Evolutionary conservation across 2,329 filamentous ascomycete species (phyloP), one percentile per base, ranked within the genome.

Genomic region (Passalora sequoiae): DNA sequence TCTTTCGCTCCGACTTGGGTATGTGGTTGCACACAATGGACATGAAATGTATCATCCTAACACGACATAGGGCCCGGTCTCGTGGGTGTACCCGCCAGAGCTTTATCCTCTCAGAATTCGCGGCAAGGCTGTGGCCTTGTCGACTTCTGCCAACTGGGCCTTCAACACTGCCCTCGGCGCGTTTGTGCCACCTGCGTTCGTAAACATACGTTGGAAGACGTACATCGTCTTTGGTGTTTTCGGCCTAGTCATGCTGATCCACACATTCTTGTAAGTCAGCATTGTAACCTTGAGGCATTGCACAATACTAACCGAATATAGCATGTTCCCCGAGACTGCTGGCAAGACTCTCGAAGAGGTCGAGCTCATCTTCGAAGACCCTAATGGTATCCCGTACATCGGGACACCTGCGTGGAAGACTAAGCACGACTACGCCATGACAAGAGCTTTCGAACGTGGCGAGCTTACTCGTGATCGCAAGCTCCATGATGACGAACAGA

Each of bases 291-390:
- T 76, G 25, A 7, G 25, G 16, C 38, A 29, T 61, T 86, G 36
- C 83, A 87, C 60, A 78, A 84, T 56, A 75, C 7, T n/a, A 28
- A 7, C 25, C 17, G 29, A 31, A 13, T 78, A 59, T 69, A 87
- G n/a, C 50, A 64, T 72, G 9, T 78, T 77, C 54, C 82, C 82
- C 0, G 77, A 87, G 66, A 88, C 84, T 1, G 77, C 80, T 33
- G 83, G 83, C n/a, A 85, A 80, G 66, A 84, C 83, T 0, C 76
- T 89, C 1, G 84, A 89, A 60, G 84, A 89, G 60, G 81, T 87
- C 63, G 83, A 86, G 54, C 76, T 78, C n/a, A 80, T 88, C 51
- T 89, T 89, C 60, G 71, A 66, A 37, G 56, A 57, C 42, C 57
- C 59, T 0, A 50, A 59, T 16, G 58, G 60, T 7, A 54, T 60